Conservation (phyloP, 345 rosid genomes). For the Diplotaxis tenuifolia region DNA sequence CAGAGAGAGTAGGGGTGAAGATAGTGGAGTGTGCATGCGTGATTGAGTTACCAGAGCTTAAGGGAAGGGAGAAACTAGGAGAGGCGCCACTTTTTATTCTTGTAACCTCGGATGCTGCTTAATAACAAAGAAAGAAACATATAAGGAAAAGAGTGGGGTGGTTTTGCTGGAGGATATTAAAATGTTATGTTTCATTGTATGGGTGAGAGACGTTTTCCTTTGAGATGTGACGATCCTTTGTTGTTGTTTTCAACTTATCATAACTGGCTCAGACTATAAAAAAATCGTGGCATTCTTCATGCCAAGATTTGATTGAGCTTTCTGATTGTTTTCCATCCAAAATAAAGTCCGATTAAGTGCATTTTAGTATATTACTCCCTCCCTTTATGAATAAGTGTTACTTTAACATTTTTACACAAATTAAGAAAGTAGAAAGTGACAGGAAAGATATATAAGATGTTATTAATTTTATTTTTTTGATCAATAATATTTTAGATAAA, state of each 20-base stretch:
- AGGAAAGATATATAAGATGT: too few species aligned
- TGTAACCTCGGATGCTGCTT: conserved; percentile 43
- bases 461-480: too few species aligned
- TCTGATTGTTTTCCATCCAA: neutral
- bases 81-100: conserved; percentile 80
- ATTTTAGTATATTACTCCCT: neutral
- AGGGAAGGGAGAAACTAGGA: conserved; percentile 80
- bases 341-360: neutral
- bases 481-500: too few species aligned
- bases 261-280: conserved; percentile 15
- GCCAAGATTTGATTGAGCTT: neutral
- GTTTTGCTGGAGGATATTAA: conserved; percentile 2
- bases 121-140: conserved; percentile 6
- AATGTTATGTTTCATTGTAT: conserved; percentile 12
- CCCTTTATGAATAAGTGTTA: too few species aligned
- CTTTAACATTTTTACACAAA: too few species aligned
- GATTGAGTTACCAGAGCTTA: conserved; percentile 82
- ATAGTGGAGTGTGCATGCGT: conserved; percentile 96
- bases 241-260: conserved; percentile 15
- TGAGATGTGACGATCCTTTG: conserved; percentile 24
- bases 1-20: conserved; percentile 88
- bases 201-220: conserved; percentile 8
- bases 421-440: too few species aligned
- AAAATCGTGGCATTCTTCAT: conserved; percentile 4
- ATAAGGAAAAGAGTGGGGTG: neutral